Conservation (phyloP, 208 protist species). For the Leishmania guyanensis region DNA sequence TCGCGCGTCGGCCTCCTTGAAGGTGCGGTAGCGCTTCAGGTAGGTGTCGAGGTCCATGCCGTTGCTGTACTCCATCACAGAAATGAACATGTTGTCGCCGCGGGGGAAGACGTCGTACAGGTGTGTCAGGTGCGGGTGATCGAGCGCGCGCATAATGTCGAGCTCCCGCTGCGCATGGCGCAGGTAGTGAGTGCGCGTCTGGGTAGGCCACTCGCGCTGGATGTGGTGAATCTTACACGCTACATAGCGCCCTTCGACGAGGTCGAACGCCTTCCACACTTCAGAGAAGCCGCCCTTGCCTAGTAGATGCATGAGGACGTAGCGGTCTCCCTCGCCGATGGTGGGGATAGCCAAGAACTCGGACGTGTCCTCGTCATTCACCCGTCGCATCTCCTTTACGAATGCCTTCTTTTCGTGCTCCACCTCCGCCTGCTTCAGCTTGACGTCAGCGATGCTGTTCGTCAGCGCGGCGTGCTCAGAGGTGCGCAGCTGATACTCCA, state of each 20-base stretch:
- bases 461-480: constrained; percentile 58
- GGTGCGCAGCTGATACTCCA: constrained; percentile 52
- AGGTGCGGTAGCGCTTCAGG: constrained; percentile 74
- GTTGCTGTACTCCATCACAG: constrained; percentile 95
- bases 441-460: constrained; percentile 36
- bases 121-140: constrained; percentile 85
- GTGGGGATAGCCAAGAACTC: constrained; percentile 50
- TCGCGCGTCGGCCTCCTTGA: constrained; percentile 91
- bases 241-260: constrained; percentile 82
- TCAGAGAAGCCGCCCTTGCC: constrained; percentile 96
- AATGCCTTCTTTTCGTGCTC: constrained; percentile 80
- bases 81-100: constrained; percentile 83
- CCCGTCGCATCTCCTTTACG: constrained; percentile 78
- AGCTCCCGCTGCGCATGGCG: constrained; percentile 93
- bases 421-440: constrained; percentile 48
- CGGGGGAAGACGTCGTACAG: constrained; percentile 91
- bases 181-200: constrained; percentile 91
- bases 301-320: constrained; percentile 90
- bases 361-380: constrained; percentile 80
- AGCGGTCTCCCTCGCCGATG: constrained; percentile 67
- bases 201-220: constrained; percentile 79
- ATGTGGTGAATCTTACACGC: constrained; percentile 97
- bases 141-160: constrained; percentile 89
- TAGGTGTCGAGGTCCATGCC: constrained; percentile 92
- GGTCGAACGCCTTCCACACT: constrained; percentile 95